Evolutionary conservation across 1,139 yeast genomes (phyloP).

Genomic region (Ogataea hybrid): DNA sequence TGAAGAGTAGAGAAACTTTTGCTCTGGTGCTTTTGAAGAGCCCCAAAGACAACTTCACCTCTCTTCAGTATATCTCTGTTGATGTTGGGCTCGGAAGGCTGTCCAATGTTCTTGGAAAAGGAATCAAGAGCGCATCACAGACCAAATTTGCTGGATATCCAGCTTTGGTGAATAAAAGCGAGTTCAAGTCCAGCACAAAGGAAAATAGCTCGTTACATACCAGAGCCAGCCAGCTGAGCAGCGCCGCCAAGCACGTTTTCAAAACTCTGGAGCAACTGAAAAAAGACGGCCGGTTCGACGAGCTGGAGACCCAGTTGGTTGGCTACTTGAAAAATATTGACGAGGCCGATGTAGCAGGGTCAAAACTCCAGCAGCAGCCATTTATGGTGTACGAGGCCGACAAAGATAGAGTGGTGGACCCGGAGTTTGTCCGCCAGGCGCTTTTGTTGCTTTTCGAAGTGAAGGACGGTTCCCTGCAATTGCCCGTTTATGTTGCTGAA

Average conservation of each 20-base stretch:
- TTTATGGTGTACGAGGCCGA: conserved; percentile 58
- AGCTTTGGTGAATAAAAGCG: conserved; percentile 26
- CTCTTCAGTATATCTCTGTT: conserved; percentile 48
- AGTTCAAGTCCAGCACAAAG: conserved; percentile 22
- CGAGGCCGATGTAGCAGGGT: conserved; percentile 1
- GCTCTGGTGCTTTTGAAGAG: conserved; percentile 44
- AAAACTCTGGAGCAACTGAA: conserved; percentile 25
- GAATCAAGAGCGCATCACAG: conserved; percentile 35
- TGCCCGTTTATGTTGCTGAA: conserved; percentile 45
- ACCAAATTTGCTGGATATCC: conserved; percentile 34
- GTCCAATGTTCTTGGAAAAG: conserved; percentile 71
- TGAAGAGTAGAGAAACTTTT: conserved; percentile 40
- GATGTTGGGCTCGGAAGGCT: conserved; percentile 71
- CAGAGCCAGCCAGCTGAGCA: conserved; percentile 18
- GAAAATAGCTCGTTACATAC: conserved; percentile 29
- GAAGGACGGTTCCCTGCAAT: conserved; percentile 12
- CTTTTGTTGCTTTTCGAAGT: conserved; percentile 32
- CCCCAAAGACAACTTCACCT: conserved; percentile 42
- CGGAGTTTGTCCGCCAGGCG: conserved; percentile 50
- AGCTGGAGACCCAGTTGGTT: conserved; percentile 25
- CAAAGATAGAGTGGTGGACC: conserved; percentile 66
- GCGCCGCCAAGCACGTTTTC: conserved; percentile 19
- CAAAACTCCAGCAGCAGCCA: conserved; percentile 23
- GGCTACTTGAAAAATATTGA: conserved; percentile 26
- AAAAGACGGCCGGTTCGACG: conserved; percentile 15